Conservation (phyloP, 495 filamentous ascomycete species). For the Hypoxylon lenormandii region DNA sequence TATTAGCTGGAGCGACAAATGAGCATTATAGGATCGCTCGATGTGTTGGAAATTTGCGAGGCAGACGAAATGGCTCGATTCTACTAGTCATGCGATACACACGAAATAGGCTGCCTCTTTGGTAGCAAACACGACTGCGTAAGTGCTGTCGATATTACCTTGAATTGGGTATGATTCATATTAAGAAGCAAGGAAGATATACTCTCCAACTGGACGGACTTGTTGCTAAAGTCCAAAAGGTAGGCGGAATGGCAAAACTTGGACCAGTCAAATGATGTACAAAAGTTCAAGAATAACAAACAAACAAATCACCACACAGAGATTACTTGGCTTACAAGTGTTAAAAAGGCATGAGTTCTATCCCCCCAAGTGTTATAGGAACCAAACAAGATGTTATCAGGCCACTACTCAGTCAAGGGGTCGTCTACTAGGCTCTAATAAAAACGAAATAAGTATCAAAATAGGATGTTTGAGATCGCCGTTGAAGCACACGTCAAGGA, state of each 20-base stretch:
- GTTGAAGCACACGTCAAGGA: too few species aligned
- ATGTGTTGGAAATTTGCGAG: background rate
- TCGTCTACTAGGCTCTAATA: too few species aligned
- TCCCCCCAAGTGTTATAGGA: too few species aligned
- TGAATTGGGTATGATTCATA: too few species aligned
- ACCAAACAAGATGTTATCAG: too few species aligned
- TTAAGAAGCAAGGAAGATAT: too few species aligned
- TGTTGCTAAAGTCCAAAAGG: background rate
- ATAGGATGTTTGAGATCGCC: too few species aligned
- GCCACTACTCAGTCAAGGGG: too few species aligned
- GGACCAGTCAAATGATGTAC: background rate
- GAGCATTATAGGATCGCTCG: constrained; percentile 6
- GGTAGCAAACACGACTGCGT: background rate
- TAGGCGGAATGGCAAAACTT: background rate
- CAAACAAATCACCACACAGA: background rate
- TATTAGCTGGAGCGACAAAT: constrained; percentile 58
- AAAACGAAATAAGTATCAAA: too few species aligned
- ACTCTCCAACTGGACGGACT: too few species aligned
- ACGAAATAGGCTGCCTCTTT: constrained; percentile 1
- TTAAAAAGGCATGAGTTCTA: too few species aligned
- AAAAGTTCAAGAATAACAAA: background rate
- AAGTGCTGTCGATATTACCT: background rate
- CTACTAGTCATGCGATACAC: background rate
- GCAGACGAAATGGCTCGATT: background rate
- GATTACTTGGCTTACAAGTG: background rate